These are phyloP conservation scores for Lentinula boryana DNA, from an alignment of 768 basidiomycete species.

Conservation along the genomic window DNA sequence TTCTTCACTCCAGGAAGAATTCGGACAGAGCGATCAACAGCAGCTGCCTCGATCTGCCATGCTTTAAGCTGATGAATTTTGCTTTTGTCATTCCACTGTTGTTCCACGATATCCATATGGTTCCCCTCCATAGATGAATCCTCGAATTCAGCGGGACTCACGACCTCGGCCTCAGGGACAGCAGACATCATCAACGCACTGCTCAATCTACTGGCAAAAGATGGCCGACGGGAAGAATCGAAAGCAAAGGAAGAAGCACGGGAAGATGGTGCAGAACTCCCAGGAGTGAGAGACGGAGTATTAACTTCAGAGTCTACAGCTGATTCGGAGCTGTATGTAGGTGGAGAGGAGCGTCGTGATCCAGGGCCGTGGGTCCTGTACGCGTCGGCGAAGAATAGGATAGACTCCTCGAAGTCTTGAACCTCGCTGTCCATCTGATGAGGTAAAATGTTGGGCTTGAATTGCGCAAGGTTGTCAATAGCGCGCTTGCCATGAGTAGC, in stretches of 20 bases:
- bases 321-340: conserved; percentile 8
- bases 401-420: conserved; percentile 55
- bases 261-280: conserved; percentile 34
- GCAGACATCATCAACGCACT: conserved; percentile 30
- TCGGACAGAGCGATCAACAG: conserved; percentile 56
- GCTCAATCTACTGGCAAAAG: conserved; percentile 36
- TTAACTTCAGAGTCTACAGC: conserved; percentile 24
- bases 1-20: conserved; percentile 66
- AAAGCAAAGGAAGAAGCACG: conserved; percentile 34
- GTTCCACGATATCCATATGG: conserved; percentile 18
- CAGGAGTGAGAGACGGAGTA: conserved; percentile 37
- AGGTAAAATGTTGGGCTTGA: conserved; percentile 48
- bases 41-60: conserved; percentile 51
- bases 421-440: conserved; percentile 57
- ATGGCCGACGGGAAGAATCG: conserved; percentile 34
- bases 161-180: conserved; percentile 22
- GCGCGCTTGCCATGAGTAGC: conserved; percentile 79
- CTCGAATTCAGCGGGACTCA: conserved; percentile 16
- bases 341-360: conserved; percentile 21
- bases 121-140: conserved; percentile 27
- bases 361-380: conserved; percentile 38
- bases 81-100: conserved; percentile 15
- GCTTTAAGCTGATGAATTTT: conserved; percentile 32
- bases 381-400: conserved; percentile 63
- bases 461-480: conserved; percentile 62